Conservation (phyloP, 371 early-diverging fungal genomes). For the Mortierella sp. region DNA sequence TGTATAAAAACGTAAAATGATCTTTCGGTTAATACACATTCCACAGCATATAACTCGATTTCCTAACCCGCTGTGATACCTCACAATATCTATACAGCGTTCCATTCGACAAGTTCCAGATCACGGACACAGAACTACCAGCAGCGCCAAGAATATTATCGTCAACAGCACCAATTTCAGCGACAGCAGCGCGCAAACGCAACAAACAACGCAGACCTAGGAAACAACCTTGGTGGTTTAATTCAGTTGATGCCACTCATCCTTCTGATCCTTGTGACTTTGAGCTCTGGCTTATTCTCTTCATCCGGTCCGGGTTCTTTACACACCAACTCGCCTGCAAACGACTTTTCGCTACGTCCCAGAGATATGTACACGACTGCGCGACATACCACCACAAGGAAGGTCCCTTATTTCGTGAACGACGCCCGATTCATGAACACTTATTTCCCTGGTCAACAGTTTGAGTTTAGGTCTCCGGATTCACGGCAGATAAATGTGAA, state of each 20-base stretch:
- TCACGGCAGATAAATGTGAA: slow-evolving; percentile 32
- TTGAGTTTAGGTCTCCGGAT: slow-evolving; percentile 23
- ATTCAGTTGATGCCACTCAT: slow-evolving; percentile 45
- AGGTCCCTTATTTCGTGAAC: slow-evolving; percentile 48
- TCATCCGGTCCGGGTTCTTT: slow-evolving; percentile 14
- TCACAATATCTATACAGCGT: slow-evolving; percentile 18
- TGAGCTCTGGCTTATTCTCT: slow-evolving; percentile 30
- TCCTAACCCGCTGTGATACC: background rate
- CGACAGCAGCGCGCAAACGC: slow-evolving; percentile 1
- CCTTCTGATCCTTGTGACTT: slow-evolving; percentile 33
- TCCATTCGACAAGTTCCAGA: slow-evolving; percentile 55
- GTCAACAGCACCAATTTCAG: slow-evolving; percentile 13
- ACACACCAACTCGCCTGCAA: slow-evolving; percentile 2
- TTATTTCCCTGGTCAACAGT: slow-evolving; percentile 35
- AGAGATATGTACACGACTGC: slow-evolving; percentile 29
- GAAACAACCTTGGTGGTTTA: slow-evolving; percentile 21
- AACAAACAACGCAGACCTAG: slow-evolving; percentile 7
- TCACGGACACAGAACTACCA: slow-evolving; percentile 24
- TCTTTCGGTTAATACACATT: slow-evolving; percentile 1
- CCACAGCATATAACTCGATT: background rate
- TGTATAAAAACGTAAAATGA: background rate
- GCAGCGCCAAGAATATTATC: slow-evolving; percentile 32
- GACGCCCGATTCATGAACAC: slow-evolving; percentile 41
- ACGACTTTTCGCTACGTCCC: slow-evolving; percentile 42
- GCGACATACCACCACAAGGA: slow-evolving; percentile 22